Evolutionary conservation across 495 filamentous ascomycete genomes (phyloP), one percentile per base, ranked within the genome.

Genomic region (Echria macrotheca): DNA sequence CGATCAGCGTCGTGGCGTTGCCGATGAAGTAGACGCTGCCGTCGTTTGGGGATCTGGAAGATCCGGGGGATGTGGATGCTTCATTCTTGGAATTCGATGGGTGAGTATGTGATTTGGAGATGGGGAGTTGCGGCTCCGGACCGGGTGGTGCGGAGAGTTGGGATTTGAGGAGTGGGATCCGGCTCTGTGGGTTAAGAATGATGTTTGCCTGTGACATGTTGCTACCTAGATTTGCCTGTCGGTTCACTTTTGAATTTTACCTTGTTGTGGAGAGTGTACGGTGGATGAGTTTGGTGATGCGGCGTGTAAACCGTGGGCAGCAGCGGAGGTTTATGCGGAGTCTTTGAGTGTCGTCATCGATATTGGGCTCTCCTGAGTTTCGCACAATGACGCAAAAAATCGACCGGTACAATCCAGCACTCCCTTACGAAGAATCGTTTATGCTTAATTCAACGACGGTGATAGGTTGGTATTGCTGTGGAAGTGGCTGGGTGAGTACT

Each of bases 1-100:
- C 74, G 44, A 87, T 64, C 15, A 88, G 70, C 0, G 77, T 82
- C 1, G 84, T 86, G 18, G 84, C 82, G 1, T 72, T 86, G 28
- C 85, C 83, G 38, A 86, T 72, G 51, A 85, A 87, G 55, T 58
- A 71, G 40, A 75, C 19, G 53, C 65, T 60, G 4, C 54, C 67
- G 18, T 63, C 43, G 23, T 9, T 40, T 29, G 37, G 23, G 22
- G 7, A 2, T 8, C 8, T 14, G n/a, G 21, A 7, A 19, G 21
- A 24, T 6, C 10, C 5, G 29, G 54, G 17, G 1, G 38, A 18
- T 10, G n/a, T 40, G 1, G 39, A 26, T 6, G n/a, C n/a, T n/a
- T n/a, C n/a, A n/a, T n/a, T n/a, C n/a, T n/a, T n/a, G n/a, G 28
- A 12, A 6, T 31, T 31, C 7, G 22, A 35, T 0, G 60, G 58